Evolutionary conservation across 306 rosid species (phyloP).

Genomic region (Clitoria ternatea): DNA sequence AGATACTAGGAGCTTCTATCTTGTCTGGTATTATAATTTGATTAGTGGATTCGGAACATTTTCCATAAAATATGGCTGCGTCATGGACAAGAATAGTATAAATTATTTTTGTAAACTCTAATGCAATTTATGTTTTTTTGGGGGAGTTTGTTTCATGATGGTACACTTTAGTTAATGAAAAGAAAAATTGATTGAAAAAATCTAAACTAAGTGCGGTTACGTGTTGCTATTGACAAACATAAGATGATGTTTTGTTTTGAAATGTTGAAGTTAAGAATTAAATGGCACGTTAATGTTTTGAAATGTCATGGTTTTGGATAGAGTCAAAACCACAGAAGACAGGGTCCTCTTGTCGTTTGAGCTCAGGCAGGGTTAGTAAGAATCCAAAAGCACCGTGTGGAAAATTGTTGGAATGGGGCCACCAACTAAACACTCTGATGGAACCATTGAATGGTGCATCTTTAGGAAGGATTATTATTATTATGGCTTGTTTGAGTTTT

Average conservation of each 20-base stretch:
- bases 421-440: neutral
- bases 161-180: neutral
- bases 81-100: neutral
- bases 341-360: neutral
- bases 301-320: neutral
- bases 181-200: neutral
- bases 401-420: neutral
- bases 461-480: neutral
- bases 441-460: constrained; percentile 3
- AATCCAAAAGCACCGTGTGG: constrained; percentile 32
- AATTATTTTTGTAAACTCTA: neutral
- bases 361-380: constrained; percentile 1
- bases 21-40: constrained; percentile 8
- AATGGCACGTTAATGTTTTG: neutral
- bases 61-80: neutral
- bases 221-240: constrained; percentile 10
- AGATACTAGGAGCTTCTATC: constrained; percentile 6
- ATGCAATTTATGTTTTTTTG: neutral
- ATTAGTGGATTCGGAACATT: neutral
- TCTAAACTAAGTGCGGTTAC: neutral
- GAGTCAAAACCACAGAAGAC: constrained; percentile 19
- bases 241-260: neutral
- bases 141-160: neutral
- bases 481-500: neutral
- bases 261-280: neutral